Evolutionary conservation across 2,329 filamentous ascomycete genomes (phyloP).

Genomic region (Botrytis porri): DNA sequence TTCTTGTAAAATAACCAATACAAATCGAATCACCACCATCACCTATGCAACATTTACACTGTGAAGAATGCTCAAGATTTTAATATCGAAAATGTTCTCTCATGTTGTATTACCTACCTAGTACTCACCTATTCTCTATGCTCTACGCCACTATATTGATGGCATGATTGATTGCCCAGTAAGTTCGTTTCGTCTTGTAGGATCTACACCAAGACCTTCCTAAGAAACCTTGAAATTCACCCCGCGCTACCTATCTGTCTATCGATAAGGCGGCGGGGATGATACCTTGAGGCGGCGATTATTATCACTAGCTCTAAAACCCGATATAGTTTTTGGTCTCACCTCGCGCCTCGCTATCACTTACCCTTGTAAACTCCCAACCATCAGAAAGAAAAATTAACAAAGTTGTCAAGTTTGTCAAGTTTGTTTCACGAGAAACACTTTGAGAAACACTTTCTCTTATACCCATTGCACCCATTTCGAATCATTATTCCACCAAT

Average conservation of each 20-base stretch:
- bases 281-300: constrained; percentile 4
- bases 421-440: not conserved
- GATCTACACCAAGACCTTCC: not conserved
- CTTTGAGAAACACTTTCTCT: not conserved
- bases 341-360: constrained; percentile 12
- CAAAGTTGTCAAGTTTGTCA: constrained; percentile 7
- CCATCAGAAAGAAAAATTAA: constrained; percentile 9
- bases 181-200: not conserved
- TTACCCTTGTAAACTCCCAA: constrained; percentile 17
- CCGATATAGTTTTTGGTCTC: constrained; percentile 12
- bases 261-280: constrained; percentile 26
- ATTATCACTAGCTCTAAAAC: not conserved
- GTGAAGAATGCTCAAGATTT: not conserved
- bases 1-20: not conserved
- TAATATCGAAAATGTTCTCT: not conserved
- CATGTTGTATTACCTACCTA: not conserved
- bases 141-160: not conserved
- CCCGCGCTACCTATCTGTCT: constrained; percentile 19
- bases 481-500: not conserved
- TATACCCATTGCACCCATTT: not conserved
- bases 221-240: constrained; percentile 1
- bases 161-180: not conserved
- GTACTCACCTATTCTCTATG: not conserved
- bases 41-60: too few species aligned
- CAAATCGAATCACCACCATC: not conserved